phyloP scores from a whole-genome alignment of 768 basidiomycete genomes.

The Mycena olivaceomarginata region DNA sequence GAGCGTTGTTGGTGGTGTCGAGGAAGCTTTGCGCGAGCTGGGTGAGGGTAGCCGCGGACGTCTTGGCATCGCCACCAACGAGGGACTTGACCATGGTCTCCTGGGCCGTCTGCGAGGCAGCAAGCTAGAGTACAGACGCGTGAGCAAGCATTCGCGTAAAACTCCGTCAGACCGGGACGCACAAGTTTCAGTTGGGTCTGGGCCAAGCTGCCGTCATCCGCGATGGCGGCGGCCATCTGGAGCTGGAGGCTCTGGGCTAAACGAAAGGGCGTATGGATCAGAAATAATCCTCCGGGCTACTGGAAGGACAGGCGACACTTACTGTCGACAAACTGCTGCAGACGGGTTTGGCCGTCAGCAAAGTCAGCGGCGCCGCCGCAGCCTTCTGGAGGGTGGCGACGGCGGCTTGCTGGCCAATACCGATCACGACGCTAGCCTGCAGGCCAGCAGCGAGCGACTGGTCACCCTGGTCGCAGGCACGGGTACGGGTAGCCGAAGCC shows the following conservation, averaged over 20 bases:
- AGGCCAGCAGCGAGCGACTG: conserved; percentile 42
- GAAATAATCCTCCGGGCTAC: background rate
- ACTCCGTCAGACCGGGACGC: background rate
- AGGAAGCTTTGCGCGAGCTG: conserved; percentile 27
- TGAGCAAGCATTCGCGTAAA: background rate
- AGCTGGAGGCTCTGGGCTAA: conserved; percentile 29
- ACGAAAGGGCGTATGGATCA: background rate
- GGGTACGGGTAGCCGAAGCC: conserved; percentile 30
- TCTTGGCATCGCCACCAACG: conserved; percentile 19
- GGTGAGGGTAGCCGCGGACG: conserved; percentile 21
- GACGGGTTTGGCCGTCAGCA: conserved; percentile 22
- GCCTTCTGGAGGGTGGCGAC: conserved; percentile 33
- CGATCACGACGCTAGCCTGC: conserved; percentile 22
- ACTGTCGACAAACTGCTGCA: conserved; percentile 37
- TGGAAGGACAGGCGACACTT: background rate
- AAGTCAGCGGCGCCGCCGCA: conserved; percentile 15
- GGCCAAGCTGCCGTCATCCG: conserved; percentile 40
- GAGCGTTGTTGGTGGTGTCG: conserved; percentile 31
- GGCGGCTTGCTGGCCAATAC: conserved; percentile 37
- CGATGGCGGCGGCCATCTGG: conserved; percentile 40
- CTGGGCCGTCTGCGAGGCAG: conserved; percentile 9
- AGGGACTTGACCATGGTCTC: conserved; percentile 12
- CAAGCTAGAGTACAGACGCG: conserved; percentile 10
- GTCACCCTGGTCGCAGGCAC: conserved; percentile 43
- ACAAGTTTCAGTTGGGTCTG: conserved; percentile 42